Evolutionary conservation across 2,329 filamentous ascomycete genomes (phyloP).

Genomic region (Microsporum audouinii): DNA sequence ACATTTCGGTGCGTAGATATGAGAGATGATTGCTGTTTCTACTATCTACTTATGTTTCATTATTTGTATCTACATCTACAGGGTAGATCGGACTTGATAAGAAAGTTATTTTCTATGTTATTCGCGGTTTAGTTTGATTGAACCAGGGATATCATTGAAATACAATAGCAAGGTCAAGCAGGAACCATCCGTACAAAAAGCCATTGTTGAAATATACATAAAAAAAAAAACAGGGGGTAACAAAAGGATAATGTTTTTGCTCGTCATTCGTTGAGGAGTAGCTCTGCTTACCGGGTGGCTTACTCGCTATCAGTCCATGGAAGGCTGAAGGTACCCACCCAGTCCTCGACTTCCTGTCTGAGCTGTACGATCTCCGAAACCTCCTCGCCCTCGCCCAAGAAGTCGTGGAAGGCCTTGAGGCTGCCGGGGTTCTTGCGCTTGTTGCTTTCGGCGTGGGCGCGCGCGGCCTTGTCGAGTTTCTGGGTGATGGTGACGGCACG

Average conservation of each 20-base stretch:
- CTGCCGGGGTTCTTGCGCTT: slow-evolving; percentile 95
- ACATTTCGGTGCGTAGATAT: too few species aligned
- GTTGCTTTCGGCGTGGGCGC: slow-evolving; percentile 64
- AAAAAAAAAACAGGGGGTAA: background rate
- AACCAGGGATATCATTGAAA: background rate
- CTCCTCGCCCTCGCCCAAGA: slow-evolving; percentile 68
- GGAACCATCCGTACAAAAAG: background rate
- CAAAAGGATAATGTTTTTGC: background rate
- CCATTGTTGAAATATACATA: background rate
- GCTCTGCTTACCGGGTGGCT: background rate
- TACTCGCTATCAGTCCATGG: slow-evolving; percentile 45
- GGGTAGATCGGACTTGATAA: background rate
- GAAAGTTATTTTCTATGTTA: background rate
- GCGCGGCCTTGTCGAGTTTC: slow-evolving; percentile 55
- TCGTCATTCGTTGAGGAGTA: background rate
- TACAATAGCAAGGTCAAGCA: background rate
- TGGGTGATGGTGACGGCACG: slow-evolving; percentile 68
- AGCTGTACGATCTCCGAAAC: slow-evolving; percentile 73
- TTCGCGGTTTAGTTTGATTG: background rate
- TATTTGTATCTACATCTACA: background rate
- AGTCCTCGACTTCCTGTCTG: slow-evolving; percentile 78
- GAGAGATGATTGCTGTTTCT: too few species aligned
- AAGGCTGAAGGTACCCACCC: slow-evolving; percentile 84
- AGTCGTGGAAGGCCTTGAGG: slow-evolving; percentile 95
- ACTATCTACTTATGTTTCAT: background rate